These are phyloP conservation scores for Monascus purpureus DNA, from an alignment of 495 filamentous ascomycete species.

Conservation along the genomic window DNA sequence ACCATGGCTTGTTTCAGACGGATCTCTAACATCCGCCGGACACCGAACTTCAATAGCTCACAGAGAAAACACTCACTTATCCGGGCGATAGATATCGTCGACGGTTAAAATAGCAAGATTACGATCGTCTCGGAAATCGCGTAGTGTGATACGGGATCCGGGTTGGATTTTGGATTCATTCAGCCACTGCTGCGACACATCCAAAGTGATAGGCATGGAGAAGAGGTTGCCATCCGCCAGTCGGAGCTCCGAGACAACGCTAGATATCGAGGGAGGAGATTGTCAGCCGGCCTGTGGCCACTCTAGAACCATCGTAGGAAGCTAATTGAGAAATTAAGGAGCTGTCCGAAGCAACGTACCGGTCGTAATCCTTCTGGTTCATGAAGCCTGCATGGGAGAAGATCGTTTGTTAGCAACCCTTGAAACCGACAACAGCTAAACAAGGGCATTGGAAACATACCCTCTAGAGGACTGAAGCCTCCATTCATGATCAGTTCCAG, in stretches of 20 bases:
- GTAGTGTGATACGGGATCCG: conserved; percentile 69
- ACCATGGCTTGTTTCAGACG: no score
- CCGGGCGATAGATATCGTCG: conserved; percentile 88
- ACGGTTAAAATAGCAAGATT: conserved; percentile 92
- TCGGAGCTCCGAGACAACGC: conserved; percentile 76
- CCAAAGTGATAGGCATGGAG: conserved; percentile 92
- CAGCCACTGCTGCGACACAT: conserved; percentile 61
- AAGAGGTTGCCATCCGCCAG: conserved; percentile 85
- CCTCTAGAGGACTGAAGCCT: conserved; percentile 94
- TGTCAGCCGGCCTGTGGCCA: no score
- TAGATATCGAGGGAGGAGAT: conserved; percentile 16
- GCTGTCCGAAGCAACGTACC: conserved; percentile 39
- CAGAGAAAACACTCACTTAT: conserved; percentile 57
- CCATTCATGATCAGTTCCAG: conserved; percentile 91
- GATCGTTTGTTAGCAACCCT: conserved; percentile 16
- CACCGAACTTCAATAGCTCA: conserved; percentile 4
- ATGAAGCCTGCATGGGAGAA: conserved; percentile 61
- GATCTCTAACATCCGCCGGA: conserved; percentile 1
- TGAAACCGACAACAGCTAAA: no score
- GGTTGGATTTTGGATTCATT: conserved; percentile 57
- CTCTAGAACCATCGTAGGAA: no score
- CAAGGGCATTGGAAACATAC: conserved; percentile 45
- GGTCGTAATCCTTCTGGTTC: conserved; percentile 90
- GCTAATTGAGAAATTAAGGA: neutral
- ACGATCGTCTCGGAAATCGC: conserved; percentile 91